phyloP scores from a whole-genome alignment of 495 filamentous ascomycete genomes.

The Neurospora tetrasperma region DNA sequence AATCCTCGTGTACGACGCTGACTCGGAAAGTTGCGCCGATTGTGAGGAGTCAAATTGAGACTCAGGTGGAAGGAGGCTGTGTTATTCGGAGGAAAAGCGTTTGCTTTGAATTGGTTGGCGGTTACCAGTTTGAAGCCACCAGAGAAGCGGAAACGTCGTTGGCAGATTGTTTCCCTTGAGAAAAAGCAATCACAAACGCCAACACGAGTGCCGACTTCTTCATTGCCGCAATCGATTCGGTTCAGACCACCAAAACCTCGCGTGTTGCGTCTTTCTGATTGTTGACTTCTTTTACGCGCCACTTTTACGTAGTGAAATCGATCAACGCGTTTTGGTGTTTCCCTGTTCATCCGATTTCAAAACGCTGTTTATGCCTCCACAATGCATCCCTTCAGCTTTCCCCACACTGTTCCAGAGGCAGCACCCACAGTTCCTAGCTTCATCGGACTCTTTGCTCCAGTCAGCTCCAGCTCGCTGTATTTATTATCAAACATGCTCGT shows the following conservation, averaged over 20 bases:
- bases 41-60: neutral
- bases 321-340: neutral
- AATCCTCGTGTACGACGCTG: neutral
- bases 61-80: neutral
- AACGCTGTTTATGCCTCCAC: neutral
- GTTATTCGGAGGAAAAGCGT: neutral
- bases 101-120: neutral
- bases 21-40: neutral
- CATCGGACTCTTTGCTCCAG: neutral
- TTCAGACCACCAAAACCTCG: neutral
- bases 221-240: neutral
- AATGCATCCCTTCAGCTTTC: neutral
- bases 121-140: neutral
- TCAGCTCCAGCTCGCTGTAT: neutral
- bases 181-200: neutral
- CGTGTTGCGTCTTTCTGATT: neutral
- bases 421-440: neutral
- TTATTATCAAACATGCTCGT: neutral
- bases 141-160: neutral
- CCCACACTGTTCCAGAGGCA: neutral
- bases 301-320: neutral
- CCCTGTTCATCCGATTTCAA: neutral
- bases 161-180: neutral
- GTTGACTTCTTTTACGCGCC: neutral
- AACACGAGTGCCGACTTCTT: neutral